A percentile compares a stretch with the other conserved stretches of the same genome.
These are phyloP conservation scores for Saccharomyces jurei DNA, from an alignment of 805 yeast genomes.

Conservation along the genomic window DNA sequence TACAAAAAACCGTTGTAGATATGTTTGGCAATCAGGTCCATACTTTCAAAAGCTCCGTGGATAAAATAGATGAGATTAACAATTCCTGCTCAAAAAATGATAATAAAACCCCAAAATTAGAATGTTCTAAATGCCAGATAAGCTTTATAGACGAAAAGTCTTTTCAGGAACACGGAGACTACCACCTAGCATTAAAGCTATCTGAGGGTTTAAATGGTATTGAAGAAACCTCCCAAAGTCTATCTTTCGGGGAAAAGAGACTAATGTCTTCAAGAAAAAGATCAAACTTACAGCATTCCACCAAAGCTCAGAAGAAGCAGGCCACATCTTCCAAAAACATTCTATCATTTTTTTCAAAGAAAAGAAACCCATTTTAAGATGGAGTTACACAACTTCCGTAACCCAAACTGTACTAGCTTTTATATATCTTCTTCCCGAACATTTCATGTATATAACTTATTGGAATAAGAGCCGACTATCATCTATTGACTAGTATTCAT, in stretches of 20 bases:
- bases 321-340: not conserved
- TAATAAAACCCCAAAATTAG: not conserved
- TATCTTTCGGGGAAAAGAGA: slow-evolving; percentile 26
- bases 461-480: too few relatives aligned
- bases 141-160: slow-evolving; percentile 11
- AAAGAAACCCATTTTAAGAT: not conserved
- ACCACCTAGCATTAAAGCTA: slow-evolving; percentile 43
- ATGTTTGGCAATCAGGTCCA: slow-evolving; percentile 26
- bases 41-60: not conserved
- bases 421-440: too few relatives aligned
- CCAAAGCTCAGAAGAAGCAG: not conserved
- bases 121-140: slow-evolving; percentile 18
- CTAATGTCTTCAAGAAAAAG: slow-evolving; percentile 13
- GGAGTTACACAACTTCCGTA: not conserved
- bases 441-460: too few relatives aligned
- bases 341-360: not conserved
- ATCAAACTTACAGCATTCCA: not conserved
- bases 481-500: too few relatives aligned
- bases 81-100: not conserved
- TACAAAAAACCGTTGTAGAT: slow-evolving; percentile 25
- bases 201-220: slow-evolving; percentile 38
- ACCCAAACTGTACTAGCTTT: too few relatives aligned
- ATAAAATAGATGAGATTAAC: not conserved
- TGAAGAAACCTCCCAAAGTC: slow-evolving; percentile 15
- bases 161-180: slow-evolving; percentile 44